These are phyloP conservation scores for Neurospora africana DNA, from an alignment of 495 filamentous ascomycete species.

Conservation along the genomic window DNA sequence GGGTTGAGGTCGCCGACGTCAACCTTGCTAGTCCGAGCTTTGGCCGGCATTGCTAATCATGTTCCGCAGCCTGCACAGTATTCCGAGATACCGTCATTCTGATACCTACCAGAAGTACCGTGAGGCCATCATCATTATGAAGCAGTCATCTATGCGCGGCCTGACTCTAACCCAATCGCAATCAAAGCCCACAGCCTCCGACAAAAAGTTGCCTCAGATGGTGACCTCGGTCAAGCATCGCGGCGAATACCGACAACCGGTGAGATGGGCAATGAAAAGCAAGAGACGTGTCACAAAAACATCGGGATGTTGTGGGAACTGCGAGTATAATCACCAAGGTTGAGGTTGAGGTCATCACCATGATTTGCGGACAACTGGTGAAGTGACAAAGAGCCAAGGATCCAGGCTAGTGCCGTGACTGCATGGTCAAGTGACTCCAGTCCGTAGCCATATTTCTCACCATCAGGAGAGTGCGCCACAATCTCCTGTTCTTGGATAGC, in stretches of 20 bases:
- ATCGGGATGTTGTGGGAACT: neutral
- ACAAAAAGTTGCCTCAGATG: neutral
- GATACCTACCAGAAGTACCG: neutral
- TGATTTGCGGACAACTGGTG: neutral
- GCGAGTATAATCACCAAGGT: neutral
- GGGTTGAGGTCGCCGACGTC: neutral
- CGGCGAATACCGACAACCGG: neutral
- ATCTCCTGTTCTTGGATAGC: neutral
- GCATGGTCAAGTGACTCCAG: neutral
- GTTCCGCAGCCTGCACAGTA: neutral
- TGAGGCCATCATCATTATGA: neutral
- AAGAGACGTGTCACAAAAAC: neutral
- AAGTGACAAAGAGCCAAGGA: neutral
- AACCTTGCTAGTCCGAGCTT: neutral
- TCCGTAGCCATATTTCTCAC: neutral
- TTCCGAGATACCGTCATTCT: neutral
- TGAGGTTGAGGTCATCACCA: neutral
- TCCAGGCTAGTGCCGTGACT: neutral
- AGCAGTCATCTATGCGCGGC: neutral
- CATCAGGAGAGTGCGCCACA: neutral
- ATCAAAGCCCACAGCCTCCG: neutral
- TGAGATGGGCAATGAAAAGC: neutral
- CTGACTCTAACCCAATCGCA: neutral
- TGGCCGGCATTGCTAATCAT: neutral
- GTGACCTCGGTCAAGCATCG: neutral